phyloP scores from a whole-genome alignment of 345 rosid genomes.

The Zanthoxylum bungeanum region DNA sequence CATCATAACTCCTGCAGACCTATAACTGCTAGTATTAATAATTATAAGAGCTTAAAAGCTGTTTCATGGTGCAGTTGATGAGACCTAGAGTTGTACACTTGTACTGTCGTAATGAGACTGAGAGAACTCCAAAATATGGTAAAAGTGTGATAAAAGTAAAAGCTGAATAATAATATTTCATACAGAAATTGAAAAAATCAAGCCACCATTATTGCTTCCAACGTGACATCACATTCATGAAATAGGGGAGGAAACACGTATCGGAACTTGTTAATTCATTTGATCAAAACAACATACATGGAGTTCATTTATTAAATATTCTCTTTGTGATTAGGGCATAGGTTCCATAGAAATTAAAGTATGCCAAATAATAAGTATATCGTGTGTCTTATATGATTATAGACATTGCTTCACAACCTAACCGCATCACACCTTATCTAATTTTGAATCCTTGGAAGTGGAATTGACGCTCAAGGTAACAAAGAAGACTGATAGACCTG shows the following conservation, averaged over 20 bases:
- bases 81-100: neutral
- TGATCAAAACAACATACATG: neutral
- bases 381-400: no score
- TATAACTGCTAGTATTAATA: neutral
- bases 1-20: neutral
- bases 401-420: neutral
- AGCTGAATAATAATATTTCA: neutral
- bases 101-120: neutral
- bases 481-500: no score
- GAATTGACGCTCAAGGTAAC: neutral
- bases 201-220: neutral
- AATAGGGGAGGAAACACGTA: neutral
- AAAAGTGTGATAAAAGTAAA: neutral
- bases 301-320: neutral
- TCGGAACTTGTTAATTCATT: neutral
- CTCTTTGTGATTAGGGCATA: neutral
- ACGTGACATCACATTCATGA: no score
- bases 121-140: neutral
- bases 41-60: neutral
- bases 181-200: neutral
- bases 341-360: neutral
- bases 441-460: neutral
- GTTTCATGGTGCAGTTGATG: neutral
- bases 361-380: neutral
- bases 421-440: neutral